A percentile compares a stretch with the other conserved stretches of the same genome.
Conservation (phyloP, 805 yeast species). For the Lachancea waltii region DNA sequence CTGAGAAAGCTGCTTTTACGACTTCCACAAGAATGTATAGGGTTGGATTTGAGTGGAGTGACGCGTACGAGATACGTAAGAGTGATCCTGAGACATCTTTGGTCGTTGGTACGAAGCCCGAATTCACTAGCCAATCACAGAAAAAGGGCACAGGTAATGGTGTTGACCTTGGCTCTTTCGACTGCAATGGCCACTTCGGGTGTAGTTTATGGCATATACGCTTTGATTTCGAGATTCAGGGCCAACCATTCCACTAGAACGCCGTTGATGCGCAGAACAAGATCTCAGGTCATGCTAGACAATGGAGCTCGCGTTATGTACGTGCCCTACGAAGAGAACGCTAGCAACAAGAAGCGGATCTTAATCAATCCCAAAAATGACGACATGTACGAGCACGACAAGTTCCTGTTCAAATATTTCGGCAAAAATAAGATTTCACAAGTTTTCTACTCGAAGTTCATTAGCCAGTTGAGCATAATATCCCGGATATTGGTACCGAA, state of each 20-base stretch:
- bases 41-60: constrained; percentile 18
- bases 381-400: constrained; percentile 31
- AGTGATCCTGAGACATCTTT: constrained; percentile 19
- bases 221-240: constrained; percentile 12
- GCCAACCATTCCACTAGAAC: constrained; percentile 8
- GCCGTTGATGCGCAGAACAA: constrained; percentile 20
- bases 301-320: constrained; percentile 32
- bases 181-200: constrained; percentile 17
- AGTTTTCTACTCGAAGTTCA: constrained; percentile 52
- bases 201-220: constrained; percentile 13
- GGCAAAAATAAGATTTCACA: constrained; percentile 22
- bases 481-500: constrained; percentile 82
- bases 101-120: constrained; percentile 18
- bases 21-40: constrained; percentile 16
- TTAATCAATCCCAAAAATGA: constrained; percentile 28
- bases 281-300: constrained; percentile 26
- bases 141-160: constrained; percentile 22
- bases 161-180: constrained; percentile 18
- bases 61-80: constrained; percentile 14
- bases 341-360: constrained; percentile 20
- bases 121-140: constrained; percentile 17
- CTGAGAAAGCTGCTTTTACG: constrained; percentile 1
- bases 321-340: constrained; percentile 21
- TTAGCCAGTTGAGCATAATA: constrained; percentile 66
- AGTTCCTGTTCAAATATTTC: constrained; percentile 25